A percentile compares a stretch with the other conserved stretches of the same genome.
Evolutionary conservation across 2,329 filamentous ascomycete genomes (phyloP).

Genomic region (Emericellopsis atlantica): DNA sequence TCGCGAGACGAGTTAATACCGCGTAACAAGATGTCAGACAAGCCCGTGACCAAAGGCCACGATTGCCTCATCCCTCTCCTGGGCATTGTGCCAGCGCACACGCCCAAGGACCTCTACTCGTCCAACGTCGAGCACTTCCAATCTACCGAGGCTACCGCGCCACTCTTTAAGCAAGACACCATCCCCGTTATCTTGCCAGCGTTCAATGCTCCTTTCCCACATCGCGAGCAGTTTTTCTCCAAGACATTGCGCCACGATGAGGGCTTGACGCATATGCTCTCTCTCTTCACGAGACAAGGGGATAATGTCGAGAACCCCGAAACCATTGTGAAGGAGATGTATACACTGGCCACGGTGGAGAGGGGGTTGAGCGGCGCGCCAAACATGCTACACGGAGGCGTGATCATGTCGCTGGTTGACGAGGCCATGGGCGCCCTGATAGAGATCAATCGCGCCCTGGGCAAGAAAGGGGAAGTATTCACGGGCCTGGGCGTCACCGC

Average conservation of each 20-base stretch:
- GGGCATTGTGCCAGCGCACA: slow-evolving; percentile 12
- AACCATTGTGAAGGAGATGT: slow-evolving; percentile 12
- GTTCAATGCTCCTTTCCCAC: slow-evolving; percentile 13
- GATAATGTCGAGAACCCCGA: slow-evolving; percentile 1
- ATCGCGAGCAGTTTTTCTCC: slow-evolving; percentile 21
- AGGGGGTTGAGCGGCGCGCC: slow-evolving; percentile 19
- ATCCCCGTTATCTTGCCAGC: slow-evolving; percentile 20
- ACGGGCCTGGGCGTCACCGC: slow-evolving; percentile 18
- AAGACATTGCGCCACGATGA: slow-evolving; percentile 14
- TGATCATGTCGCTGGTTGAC: slow-evolving; percentile 20
- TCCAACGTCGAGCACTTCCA: slow-evolving; percentile 17
- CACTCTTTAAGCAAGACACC: slow-evolving; percentile 11
- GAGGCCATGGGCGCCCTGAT: slow-evolving; percentile 22
- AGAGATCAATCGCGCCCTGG: slow-evolving; percentile 20
- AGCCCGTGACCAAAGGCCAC: too few relatives aligned
- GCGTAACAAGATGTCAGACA: too few relatives aligned
- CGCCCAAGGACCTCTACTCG: slow-evolving; percentile 12
- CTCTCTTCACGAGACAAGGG: slow-evolving; percentile 11
- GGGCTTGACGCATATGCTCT: slow-evolving; percentile 19
- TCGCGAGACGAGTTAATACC: too few relatives aligned
- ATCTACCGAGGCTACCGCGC: slow-evolving; percentile 21
- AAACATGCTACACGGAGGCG: slow-evolving; percentile 21
- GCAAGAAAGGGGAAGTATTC: slow-evolving; percentile 15
- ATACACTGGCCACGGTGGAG: slow-evolving; percentile 18
- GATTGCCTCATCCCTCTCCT: slow-evolving; percentile 13